Conservation (phyloP, 371 early-diverging fungal genomes). For the Batkoa obscura region DNA sequence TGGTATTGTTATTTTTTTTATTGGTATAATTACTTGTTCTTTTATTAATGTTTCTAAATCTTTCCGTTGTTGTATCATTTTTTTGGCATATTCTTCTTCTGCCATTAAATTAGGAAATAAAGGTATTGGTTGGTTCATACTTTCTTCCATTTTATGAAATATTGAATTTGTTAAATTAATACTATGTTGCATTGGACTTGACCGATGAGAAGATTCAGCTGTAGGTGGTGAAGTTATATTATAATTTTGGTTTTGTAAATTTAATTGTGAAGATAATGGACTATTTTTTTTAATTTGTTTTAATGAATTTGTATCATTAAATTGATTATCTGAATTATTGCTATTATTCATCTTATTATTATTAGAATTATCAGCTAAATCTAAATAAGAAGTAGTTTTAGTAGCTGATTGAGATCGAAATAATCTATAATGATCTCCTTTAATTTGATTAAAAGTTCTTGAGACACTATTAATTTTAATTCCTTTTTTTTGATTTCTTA, state of each 20-base stretch:
- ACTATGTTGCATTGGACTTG: not conserved
- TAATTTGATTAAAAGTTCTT: not conserved
- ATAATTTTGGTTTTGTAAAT: not conserved
- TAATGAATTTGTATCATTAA: too few species aligned
- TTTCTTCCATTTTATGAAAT: too few species aligned
- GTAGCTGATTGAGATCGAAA: not conserved
- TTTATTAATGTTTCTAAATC: constrained; percentile 54
- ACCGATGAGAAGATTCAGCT: too few species aligned
- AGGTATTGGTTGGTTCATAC: constrained; percentile 26
- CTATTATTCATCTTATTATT: too few species aligned
- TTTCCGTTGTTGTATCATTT: constrained; percentile 46
- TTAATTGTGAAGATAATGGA: not conserved
- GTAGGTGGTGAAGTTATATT: too few species aligned
- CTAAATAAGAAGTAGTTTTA: constrained; percentile 2
- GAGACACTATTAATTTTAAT: not conserved
- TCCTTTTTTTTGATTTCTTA: not conserved
- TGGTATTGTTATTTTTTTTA: constrained; percentile 38
- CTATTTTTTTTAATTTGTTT: too few species aligned
- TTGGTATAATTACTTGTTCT: constrained; percentile 44
- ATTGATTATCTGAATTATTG: too few species aligned
- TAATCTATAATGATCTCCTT: not conserved
- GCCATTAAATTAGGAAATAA: constrained; percentile 48
- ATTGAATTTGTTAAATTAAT: too few species aligned
- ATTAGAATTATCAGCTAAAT: not conserved
- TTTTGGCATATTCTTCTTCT: constrained; percentile 70